Evolutionary conservation across 1,139 yeast genomes (phyloP), one percentile per base, ranked within the genome.

Genomic region (Cylindricascospora bacillispora): DNA sequence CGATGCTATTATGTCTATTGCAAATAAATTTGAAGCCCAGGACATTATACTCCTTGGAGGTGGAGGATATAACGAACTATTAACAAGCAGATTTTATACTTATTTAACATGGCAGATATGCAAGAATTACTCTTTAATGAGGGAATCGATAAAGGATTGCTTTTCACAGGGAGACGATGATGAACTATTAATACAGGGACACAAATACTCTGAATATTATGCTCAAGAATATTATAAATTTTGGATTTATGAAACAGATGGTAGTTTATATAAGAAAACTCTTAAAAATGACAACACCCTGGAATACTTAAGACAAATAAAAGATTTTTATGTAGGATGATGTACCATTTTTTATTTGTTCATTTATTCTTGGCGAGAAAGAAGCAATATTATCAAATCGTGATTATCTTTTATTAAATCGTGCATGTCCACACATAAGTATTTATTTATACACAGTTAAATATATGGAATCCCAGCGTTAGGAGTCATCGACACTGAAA

Each of bases 401-500:
- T n/a, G n/a, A n/a, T n/a, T n/a, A n/a, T n/a, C n/a, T n/a, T n/a
- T n/a, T n/a, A n/a, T n/a, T n/a, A n/a, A n/a, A n/a, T n/a, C n/a
- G n/a, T n/a, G n/a, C n/a, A n/a, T n/a, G n/a, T n/a, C n/a, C n/a
- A n/a, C n/a, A n/a, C n/a, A n/a, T n/a, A n/a, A n/a, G n/a, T n/a
- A n/a, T n/a, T n/a, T n/a, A n/a, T n/a, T n/a, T n/a, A n/a, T n/a
- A n/a, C n/a, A n/a, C n/a, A n/a, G n/a, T n/a, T n/a, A n/a, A n/a
- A n/a, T n/a, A n/a, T n/a, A n/a, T n/a, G n/a, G n/a, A n/a, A n/a
- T n/a, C n/a, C n/a, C n/a, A n/a, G n/a, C n/a, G n/a, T n/a, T n/a
- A n/a, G n/a, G n/a, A n/a, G n/a, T n/a, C n/a, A n/a, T 48, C 54
- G 9, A 86, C 73, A 52, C 86, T 95, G 57, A 89, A 89, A 34